Base-by-base conservation (phyloP, 2,329 filamentous ascomycete genomes). In the Paracamarosporium sp. region DNA sequence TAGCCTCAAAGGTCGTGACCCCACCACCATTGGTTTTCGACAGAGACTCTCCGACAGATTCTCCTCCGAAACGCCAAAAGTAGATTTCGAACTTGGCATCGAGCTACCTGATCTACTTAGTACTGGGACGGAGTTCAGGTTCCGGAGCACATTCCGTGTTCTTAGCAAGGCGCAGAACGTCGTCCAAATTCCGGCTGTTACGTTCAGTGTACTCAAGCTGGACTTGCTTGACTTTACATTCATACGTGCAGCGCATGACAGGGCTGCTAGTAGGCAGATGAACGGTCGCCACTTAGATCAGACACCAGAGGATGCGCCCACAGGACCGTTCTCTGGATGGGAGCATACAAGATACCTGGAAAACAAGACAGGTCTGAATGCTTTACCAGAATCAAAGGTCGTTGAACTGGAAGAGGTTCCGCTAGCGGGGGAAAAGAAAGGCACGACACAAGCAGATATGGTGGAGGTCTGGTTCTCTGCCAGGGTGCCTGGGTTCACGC, bases 401-500 rank as follows among this genome's bases (percentile, higher is more conserved):
- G 40, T 66, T 2, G 54, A 59, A 45, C 50, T 69, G 3, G 55
- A 51, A 22, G 60, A 61, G 20, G 44, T 57, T 2, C 35, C 22
- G 7, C 33, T 31, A 11, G 52, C 53, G 33, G 53, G 54, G 13
- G 57, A 61, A 9, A 57, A 54, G 57, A 61, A 62, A 31, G 28
- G 35, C 25, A 59, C 56, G 53, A 55, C 57, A 45, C 59, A 66
- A 44, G 63, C 44, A 27, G 40, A 43, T 30, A 53, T 45, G 8
- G 59, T 57, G 20, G 66, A 67, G 30, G 46, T 38, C 3, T 69
- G 63, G 68, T 72, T 67, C 36, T 56, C 55, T 15, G 63, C 60
- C 4, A 24, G 67, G 9, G 54, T 72, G 5, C 68, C 69, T 11
- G 59, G 67, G 1, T 52, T 38, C n/a, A 68, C 59, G 41, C 40